phyloP scores from a whole-genome alignment of 2,329 filamentous ascomycete genomes.

The Scedosporium aurantiacum region DNA sequence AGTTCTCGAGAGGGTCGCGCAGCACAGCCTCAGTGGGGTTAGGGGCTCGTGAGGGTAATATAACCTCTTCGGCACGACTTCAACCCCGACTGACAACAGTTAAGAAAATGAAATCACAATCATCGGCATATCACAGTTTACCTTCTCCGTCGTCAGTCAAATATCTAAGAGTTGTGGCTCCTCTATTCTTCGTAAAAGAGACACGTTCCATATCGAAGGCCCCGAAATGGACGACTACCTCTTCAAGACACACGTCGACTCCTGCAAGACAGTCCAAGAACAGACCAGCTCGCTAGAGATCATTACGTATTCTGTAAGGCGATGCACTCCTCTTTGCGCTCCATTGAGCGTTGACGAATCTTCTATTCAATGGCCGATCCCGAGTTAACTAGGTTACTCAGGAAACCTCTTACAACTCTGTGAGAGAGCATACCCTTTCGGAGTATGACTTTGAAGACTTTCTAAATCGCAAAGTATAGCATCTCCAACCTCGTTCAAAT shows the following conservation, averaged over 20 bases:
- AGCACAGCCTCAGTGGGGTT: background rate
- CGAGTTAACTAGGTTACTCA: constrained; percentile 25
- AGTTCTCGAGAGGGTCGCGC: background rate
- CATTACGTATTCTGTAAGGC: constrained; percentile 44
- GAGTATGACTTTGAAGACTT: constrained; percentile 50
- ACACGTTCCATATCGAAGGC: no score
- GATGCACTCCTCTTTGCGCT: background rate
- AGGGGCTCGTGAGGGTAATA: background rate
- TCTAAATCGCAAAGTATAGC: constrained; percentile 34
- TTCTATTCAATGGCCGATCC: background rate
- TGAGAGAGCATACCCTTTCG: constrained; percentile 37
- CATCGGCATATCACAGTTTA: background rate
- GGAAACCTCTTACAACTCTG: constrained; percentile 33
- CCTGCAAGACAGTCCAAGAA: constrained; percentile 38
- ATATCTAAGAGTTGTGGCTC: background rate
- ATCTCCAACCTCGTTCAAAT: background rate
- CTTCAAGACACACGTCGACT: constrained; percentile 35
- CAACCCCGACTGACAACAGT: background rate
- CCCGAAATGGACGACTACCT: constrained; percentile 47
- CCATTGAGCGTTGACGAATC: background rate
- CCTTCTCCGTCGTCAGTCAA: background rate
- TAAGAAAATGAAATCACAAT: background rate
- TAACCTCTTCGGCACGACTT: background rate
- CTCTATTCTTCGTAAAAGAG: background rate
- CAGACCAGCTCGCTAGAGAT: constrained; percentile 45